phyloP scores from a whole-genome alignment of 139 green algal species.

The Limnomonas spitsbergensis region DNA sequence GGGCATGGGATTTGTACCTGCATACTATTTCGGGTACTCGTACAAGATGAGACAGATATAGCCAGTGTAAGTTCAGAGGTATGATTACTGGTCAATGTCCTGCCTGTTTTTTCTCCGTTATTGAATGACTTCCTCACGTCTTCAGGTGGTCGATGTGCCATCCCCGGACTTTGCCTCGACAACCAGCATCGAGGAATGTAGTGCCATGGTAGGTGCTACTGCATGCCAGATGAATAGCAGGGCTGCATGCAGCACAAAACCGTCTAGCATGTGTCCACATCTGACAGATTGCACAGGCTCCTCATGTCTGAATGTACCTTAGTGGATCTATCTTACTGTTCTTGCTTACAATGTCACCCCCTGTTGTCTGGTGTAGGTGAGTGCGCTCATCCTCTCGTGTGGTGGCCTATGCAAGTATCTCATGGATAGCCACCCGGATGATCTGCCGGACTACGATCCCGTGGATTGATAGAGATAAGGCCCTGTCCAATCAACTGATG shows the following conservation, averaged over 20 bases:
- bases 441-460: neutral
- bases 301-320: neutral
- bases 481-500: too few relatives aligned
- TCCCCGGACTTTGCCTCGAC: neutral
- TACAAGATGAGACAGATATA: too few relatives aligned
- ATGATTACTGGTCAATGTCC: neutral
- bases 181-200: neutral
- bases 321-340: neutral
- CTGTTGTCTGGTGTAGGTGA: neutral
- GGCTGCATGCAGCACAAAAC: neutral
- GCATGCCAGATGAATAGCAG: neutral
- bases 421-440: neutral
- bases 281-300: neutral
- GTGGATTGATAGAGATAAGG: neutral
- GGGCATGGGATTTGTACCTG: neutral
- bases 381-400: neutral
- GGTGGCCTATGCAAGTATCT: constrained; percentile 6
- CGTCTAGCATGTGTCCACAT: neutral
- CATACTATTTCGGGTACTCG: neutral
- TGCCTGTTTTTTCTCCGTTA: neutral
- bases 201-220: neutral
- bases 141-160: constrained; percentile 6
- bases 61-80: neutral
- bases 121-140: neutral
- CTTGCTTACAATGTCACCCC: neutral